Conservation (phyloP, 495 filamentous ascomycete genomes). For the Penicillium simplicissimum region DNA sequence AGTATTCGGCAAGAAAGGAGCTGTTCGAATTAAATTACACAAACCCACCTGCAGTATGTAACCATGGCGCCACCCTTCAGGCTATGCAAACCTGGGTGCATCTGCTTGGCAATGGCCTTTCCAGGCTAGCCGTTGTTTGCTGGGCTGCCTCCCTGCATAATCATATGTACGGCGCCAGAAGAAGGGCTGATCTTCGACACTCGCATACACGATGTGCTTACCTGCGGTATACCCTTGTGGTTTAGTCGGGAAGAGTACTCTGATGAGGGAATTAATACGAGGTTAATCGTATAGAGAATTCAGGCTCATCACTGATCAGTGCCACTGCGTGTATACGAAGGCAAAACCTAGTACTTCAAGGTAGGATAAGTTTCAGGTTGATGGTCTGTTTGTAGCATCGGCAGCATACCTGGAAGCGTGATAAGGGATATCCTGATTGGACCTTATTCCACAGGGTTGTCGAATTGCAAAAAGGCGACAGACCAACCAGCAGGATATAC, state of each 20-base stretch:
- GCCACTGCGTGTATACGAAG: no score
- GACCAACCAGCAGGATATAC: slow-evolving; percentile 2
- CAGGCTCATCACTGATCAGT: no score
- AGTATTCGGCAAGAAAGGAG: not conserved
- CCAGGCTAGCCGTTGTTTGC: not conserved
- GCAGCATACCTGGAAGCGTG: not conserved
- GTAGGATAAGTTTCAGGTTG: no score
- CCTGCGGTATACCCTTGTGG: not conserved
- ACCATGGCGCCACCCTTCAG: not conserved
- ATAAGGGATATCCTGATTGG: not conserved
- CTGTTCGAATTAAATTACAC: not conserved
- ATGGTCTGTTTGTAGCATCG: no score
- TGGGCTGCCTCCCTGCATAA: slow-evolving; percentile 5
- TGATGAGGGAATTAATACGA: not conserved
- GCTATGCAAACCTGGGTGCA: not conserved
- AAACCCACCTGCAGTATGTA: not conserved
- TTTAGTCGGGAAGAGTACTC: not conserved
- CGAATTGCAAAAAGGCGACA: not conserved
- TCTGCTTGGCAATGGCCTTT: not conserved
- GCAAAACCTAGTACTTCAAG: no score
- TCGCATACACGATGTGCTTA: not conserved
- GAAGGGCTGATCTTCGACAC: not conserved
- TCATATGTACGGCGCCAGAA: not conserved
- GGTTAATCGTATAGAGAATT: not conserved
- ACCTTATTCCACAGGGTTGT: not conserved